phyloP scores from a whole-genome alignment of 768 basidiomycete genomes.

The Austroboletus eburneus region DNA sequence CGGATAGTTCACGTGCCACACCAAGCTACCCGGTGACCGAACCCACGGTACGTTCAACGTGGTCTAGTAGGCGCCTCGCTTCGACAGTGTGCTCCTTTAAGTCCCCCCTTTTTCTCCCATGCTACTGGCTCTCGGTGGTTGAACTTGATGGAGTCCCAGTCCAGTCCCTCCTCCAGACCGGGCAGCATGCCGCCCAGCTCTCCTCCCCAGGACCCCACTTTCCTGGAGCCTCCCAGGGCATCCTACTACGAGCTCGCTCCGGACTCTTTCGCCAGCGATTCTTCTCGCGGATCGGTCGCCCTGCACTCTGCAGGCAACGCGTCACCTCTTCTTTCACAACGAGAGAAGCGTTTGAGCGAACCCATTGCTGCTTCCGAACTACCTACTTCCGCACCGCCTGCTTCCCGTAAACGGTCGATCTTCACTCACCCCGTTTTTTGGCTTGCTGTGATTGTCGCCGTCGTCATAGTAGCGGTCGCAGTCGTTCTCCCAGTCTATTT shows the following conservation, averaged over 20 bases:
- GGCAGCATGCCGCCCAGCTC: slow-evolving; percentile 12
- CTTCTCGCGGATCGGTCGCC: slow-evolving; percentile 21
- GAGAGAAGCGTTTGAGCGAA: slow-evolving; percentile 15
- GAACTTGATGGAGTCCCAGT: slow-evolving; percentile 2
- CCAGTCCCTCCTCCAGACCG: slow-evolving; percentile 15
- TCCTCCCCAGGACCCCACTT: slow-evolving; percentile 3
- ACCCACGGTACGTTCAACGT: not conserved
- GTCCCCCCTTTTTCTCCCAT: not conserved
- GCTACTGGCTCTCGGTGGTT: not conserved
- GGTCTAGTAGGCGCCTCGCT: not conserved
- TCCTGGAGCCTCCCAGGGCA: slow-evolving; percentile 19
- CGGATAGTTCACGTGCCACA: slow-evolving; percentile 4
- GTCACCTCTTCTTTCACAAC: slow-evolving; percentile 21
- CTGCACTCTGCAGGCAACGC: slow-evolving; percentile 19
- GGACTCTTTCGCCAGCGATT: slow-evolving; percentile 11
- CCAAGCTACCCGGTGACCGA: not conserved
- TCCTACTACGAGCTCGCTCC: slow-evolving; percentile 24
- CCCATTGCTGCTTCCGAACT: slow-evolving; percentile 1
- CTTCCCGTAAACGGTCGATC: slow-evolving; percentile 16
- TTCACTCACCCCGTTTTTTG: slow-evolving; percentile 24
- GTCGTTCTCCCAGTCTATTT: slow-evolving; percentile 42
- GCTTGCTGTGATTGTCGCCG: slow-evolving; percentile 25
- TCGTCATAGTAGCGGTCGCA: slow-evolving; percentile 32
- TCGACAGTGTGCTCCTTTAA: not conserved
- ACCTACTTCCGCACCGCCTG: not conserved